Base-by-base conservation (phyloP, 768 basidiomycete species). In the Daedaleopsis nitida region DNA sequence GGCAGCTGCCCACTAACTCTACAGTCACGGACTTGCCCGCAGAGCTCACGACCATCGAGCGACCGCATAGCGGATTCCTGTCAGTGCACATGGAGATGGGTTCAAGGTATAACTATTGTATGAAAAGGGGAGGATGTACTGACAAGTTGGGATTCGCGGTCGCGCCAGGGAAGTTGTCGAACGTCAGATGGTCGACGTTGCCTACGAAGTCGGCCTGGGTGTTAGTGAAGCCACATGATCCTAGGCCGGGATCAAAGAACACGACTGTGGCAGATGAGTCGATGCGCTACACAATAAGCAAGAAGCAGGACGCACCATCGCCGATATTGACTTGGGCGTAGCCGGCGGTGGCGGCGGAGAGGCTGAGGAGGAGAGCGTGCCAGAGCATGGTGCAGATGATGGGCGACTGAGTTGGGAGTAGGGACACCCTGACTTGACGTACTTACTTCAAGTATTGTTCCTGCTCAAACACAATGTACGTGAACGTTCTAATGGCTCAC, bases 191-290 rank as follows among this genome's bases (percentile, higher is more conserved):
- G 39, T 39, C 39, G 39, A 77, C 72, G 23, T 79, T 79, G 14
- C 57, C 74, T 37, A 80, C 73, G 34, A 35, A 1, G 1, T 80
- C 52, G 7, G 1, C 10, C 19, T 63, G 62, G 3, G 0, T 60
- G 65, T 73, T 77, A 43, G 68, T 71, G 48, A 61, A 42, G 14
- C 79, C 80, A 53, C 79, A 80, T 8, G 79, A 77, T 21, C 78
- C 80, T 11, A 77, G 73, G 43, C 77, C 79, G 8, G 60, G 44
- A 0, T 2, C 21, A 49, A 67, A 78, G 21, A 4, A 77, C 3
- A 39, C 48, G 13, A 24, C 55, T 57, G 16, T 13, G 32, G 27
- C 27, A 32, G 7, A 32, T 32, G 7, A 32, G 27, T 32, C 27
- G 7, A 32, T 32, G 7, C 27, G 27, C 27, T 32, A 32, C 27